Percentiles rank a stretch among this genome's conserved stretches.
Evolutionary conservation across 139 green algal genomes (phyloP).

Genomic region (Picochlorum sp.): DNA sequence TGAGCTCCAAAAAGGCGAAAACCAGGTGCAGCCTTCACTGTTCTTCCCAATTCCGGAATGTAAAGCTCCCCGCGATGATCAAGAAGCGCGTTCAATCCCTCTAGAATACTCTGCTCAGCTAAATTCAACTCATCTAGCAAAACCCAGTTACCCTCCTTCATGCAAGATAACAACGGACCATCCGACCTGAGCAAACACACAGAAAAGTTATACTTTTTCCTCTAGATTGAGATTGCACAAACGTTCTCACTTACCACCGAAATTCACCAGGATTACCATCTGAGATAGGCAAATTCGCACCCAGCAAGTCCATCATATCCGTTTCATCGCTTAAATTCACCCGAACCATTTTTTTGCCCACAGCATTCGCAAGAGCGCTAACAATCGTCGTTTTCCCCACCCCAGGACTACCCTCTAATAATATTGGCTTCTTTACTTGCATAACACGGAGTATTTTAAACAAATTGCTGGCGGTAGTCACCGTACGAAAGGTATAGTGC

Average conservation of each 20-base stretch:
- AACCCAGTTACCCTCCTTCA: conserved; percentile 84
- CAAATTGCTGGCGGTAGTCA: conserved; percentile 78
- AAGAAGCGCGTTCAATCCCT: conserved; percentile 91
- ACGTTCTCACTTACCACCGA: no score
- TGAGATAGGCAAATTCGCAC: conserved; percentile 81
- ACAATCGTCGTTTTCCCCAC: conserved; percentile 96
- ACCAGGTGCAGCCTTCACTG: conserved; percentile 47
- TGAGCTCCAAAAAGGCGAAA: conserved; percentile 88
- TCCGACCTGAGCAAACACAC: conserved; percentile 36
- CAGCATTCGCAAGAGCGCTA: conserved; percentile 59
- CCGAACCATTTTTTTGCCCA: conserved; percentile 63
- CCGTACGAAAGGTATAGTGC: conserved; percentile 75
- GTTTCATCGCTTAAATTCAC: conserved; percentile 97
- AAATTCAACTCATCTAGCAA: conserved; percentile 99
- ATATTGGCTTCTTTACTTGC: conserved; percentile 71
- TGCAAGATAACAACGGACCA: conserved; percentile 81
- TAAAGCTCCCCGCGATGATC: conserved; percentile 92
- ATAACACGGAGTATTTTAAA: conserved; percentile 84
- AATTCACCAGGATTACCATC: conserved; percentile 75
- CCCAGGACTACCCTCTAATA: conserved; percentile 91
- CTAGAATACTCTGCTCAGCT: conserved; percentile 81
- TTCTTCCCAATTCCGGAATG: conserved; percentile 81
- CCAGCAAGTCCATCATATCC: conserved; percentile 99
- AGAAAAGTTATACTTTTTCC: neutral
- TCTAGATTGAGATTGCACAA: conserved; percentile 6